Evolutionary conservation across 495 filamentous ascomycete species (phyloP), one percentile per base, ranked within the genome.

Genomic region (Trichocladium antarcticum): DNA sequence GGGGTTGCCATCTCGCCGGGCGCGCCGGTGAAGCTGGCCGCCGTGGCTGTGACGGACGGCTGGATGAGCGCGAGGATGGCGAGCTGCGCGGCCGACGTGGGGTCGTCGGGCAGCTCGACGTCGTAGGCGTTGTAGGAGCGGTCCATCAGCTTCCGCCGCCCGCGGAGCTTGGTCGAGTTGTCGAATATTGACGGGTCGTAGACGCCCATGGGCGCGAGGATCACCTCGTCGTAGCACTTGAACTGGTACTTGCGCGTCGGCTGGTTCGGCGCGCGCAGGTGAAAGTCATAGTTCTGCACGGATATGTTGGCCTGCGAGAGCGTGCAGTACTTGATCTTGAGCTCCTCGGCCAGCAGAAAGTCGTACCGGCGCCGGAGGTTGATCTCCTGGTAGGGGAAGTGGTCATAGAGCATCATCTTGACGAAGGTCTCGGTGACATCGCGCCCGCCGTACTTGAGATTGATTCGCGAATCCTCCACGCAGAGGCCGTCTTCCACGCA

Each of bases 401-500:
- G 79, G 60, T 94, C 87, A 59, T 84, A 84, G 17, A 98, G 76
- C 87, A 97, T 87, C 89, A 96, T 95, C 65, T 89, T 92, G 57
- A 94, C 74, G 55, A 98, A 93, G 0, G 86, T 84, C 58, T 94
- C 89, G 2, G 93, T 97, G 36, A 96, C 84, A 66, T 98, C 92
- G 42, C 73, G 76, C 2, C 92, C 93, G 40, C 92, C 92, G 55
- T 83, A 94, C 65, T 97, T 97, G 41, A 97, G 72, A 60, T 97
- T 98, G 53, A 98, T 74, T 24, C 77, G 63, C 5, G 92, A 97
- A 54, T 95, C 89, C 53, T 95, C 89, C 24, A 95, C 71, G 62
- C 84, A 89, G 73, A 98, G 84, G 11, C 92, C 92, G 62, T 98
- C 92, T 59, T 98, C 92, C 22, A 97, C 93, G 58, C 92, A 98